Conservation (phyloP, 495 filamentous ascomycete genomes). For the Penicillium tannophilum region DNA sequence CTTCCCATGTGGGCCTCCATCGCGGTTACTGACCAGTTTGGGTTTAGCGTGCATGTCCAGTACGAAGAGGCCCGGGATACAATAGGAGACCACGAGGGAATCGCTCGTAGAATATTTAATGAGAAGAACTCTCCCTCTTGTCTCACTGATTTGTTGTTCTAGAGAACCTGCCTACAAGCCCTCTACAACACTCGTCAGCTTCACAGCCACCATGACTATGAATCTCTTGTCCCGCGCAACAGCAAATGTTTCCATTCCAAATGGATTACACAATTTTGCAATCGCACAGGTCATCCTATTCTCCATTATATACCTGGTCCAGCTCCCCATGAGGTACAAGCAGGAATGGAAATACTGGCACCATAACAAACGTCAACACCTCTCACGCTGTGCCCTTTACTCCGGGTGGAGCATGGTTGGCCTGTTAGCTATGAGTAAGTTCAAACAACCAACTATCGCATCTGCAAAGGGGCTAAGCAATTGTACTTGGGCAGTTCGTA, state of each 20-base stretch:
- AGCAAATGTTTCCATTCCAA: slow-evolving; percentile 18
- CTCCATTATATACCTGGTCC: slow-evolving; percentile 26
- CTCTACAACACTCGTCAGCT: background rate
- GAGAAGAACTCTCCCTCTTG: background rate
- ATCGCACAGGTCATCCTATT: slow-evolving; percentile 34
- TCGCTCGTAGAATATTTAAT: background rate
- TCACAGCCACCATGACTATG: slow-evolving; percentile 6
- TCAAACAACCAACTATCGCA: background rate
- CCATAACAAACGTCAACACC: slow-evolving; percentile 26
- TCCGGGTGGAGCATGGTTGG: slow-evolving; percentile 37
- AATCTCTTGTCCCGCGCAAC: slow-evolving; percentile 3
- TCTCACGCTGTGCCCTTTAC: slow-evolving; percentile 29
- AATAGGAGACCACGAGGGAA: background rate
- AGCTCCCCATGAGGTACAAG: slow-evolving; percentile 27
- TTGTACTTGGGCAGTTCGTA: slow-evolving; percentile 26
- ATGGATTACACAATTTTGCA: slow-evolving; percentile 25
- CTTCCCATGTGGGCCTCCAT: too few species aligned
- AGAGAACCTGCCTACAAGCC: background rate
- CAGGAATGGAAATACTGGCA: slow-evolving; percentile 41
- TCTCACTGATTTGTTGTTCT: background rate
- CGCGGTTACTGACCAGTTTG: too few species aligned
- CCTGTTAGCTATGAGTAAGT: slow-evolving; percentile 32
- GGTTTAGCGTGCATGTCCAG: too few species aligned
- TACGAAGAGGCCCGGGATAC: too few species aligned
- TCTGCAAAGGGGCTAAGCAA: background rate